A percentile compares a stretch with the other conserved stretches of the same genome.
These are phyloP conservation scores for Metschnikowia henanensis DNA, from an alignment of 805 yeast species.

Conservation along the genomic window DNA sequence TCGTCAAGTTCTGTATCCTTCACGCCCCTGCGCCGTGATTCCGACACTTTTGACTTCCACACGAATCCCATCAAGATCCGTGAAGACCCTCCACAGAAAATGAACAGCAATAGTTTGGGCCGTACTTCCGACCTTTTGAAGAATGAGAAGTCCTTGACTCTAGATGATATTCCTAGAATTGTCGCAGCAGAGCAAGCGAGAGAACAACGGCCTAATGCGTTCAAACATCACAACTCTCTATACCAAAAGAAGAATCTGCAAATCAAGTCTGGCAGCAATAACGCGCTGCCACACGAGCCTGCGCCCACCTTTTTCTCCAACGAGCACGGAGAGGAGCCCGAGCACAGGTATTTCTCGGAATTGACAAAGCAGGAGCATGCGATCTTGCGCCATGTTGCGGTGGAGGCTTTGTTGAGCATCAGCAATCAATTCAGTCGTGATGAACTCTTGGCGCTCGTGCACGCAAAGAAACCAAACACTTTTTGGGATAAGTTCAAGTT, in stretches of 20 bases:
- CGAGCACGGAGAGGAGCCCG: not conserved
- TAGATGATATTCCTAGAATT: slow-evolving; percentile 95
- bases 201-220: slow-evolving; percentile 90
- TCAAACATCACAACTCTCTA: slow-evolving; percentile 67
- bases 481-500: slow-evolving; percentile 56
- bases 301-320: slow-evolving; percentile 2
- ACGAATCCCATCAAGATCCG: slow-evolving; percentile 29
- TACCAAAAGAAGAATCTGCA: slow-evolving; percentile 33
- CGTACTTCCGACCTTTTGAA: slow-evolving; percentile 70
- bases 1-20: slow-evolving; percentile 31
- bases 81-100: slow-evolving; percentile 39
- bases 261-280: slow-evolving; percentile 20
- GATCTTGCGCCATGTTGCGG: slow-evolving; percentile 58
- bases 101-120: slow-evolving; percentile 42
- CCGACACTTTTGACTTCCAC: slow-evolving; percentile 27
- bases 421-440: slow-evolving; percentile 27
- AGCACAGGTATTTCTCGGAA: slow-evolving; percentile 59
- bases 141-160: slow-evolving; percentile 81
- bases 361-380: slow-evolving; percentile 56
- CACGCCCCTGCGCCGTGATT: slow-evolving; percentile 22
- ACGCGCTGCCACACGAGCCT: slow-evolving; percentile 13
- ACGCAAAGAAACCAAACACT: slow-evolving; percentile 41
- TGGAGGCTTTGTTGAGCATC: slow-evolving; percentile 46
- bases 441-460: slow-evolving; percentile 42
- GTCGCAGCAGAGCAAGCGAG: slow-evolving; percentile 97